Percentiles rank a stretch among this genome's conserved stretches.
phyloP scores from a whole-genome alignment of 2,329 filamentous ascomycete genomes.

The Colletotrichum sp. region DNA sequence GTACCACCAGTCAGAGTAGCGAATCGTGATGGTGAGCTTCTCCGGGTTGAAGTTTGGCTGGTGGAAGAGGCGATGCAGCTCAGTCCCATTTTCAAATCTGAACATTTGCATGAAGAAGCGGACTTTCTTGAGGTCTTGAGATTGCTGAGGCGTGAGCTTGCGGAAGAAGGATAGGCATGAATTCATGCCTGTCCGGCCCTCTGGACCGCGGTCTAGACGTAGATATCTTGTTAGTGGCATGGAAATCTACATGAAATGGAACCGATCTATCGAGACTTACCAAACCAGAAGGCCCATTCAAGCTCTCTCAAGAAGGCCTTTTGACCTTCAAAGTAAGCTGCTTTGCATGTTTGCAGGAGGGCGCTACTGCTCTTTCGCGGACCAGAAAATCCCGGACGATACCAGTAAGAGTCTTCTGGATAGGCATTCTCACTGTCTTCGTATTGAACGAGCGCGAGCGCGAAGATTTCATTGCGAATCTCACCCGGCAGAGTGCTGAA shows the following conservation, averaged over 20 bases:
- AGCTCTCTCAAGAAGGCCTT: conserved; percentile 4
- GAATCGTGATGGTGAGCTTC: conserved; percentile 47
- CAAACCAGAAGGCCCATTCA: conserved; percentile 14
- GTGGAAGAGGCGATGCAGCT: conserved; percentile 29
- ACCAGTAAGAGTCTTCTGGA: conserved; percentile 36
- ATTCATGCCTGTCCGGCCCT: background rate
- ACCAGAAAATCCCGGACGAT: conserved; percentile 44
- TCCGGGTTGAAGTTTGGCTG: conserved; percentile 35
- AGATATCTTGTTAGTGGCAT: background rate
- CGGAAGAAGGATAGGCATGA: background rate
- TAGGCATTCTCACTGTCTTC: conserved; percentile 35
- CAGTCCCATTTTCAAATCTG: conserved; percentile 32
- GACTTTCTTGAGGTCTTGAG: conserved; percentile 23
- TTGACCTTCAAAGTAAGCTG: background rate
- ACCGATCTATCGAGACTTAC: background rate
- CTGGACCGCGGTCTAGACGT: background rate
- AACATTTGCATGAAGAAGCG: conserved; percentile 49
- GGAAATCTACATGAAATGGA: fast-evolving
- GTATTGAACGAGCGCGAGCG: conserved; percentile 40
- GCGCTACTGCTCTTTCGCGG: conserved; percentile 37
- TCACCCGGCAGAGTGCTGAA: conserved; percentile 50
- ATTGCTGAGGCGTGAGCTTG: conserved; percentile 25
- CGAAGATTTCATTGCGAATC: conserved; percentile 53
- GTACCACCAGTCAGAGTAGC: conserved; percentile 54
- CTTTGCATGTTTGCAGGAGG: conserved; percentile 46